Evolutionary conservation across 108 stramenopile species (phyloP).

Genomic region (Skeletonema costatum): DNA sequence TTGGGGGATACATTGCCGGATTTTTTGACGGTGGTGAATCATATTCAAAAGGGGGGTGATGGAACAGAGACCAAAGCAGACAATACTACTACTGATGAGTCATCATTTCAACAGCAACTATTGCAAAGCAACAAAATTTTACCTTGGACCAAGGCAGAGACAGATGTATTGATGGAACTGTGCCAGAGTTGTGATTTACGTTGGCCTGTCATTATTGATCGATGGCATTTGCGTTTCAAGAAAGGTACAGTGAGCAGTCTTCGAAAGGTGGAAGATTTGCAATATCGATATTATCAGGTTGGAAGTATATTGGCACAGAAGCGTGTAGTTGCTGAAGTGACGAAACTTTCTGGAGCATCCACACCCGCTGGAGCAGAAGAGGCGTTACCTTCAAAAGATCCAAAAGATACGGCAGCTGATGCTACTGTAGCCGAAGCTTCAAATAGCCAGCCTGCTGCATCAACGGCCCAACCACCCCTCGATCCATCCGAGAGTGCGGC

Average conservation of each 20-base stretch:
- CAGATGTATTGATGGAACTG: constrained; percentile 88
- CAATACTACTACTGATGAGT: background rate
- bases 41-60: background rate
- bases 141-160: constrained; percentile 89
- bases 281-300: constrained; percentile 89
- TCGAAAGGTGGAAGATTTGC: constrained; percentile 85
- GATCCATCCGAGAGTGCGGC: constrained; percentile 12
- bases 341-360: constrained; percentile 42
- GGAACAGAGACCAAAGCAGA: background rate
- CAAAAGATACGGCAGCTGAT: background rate
- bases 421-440: constrained; percentile 12
- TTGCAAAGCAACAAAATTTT: constrained; percentile 15
- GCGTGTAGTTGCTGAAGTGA: constrained; percentile 48
- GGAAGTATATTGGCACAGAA: constrained; percentile 64
- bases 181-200: constrained; percentile 83
- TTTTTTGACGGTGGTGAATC: background rate
- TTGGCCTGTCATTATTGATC: constrained; percentile 93
- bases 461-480: background rate
- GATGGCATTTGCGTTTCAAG: constrained; percentile 54
- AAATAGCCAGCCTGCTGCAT: background rate
- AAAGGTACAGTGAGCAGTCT: constrained; percentile 16
- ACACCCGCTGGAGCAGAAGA: background rate
- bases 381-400: background rate
- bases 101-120: constrained; percentile 3
- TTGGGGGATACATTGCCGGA: constrained; percentile 6